Conservation (phyloP, 2,329 filamentous ascomycete genomes). For the Tothia fuscella region DNA sequence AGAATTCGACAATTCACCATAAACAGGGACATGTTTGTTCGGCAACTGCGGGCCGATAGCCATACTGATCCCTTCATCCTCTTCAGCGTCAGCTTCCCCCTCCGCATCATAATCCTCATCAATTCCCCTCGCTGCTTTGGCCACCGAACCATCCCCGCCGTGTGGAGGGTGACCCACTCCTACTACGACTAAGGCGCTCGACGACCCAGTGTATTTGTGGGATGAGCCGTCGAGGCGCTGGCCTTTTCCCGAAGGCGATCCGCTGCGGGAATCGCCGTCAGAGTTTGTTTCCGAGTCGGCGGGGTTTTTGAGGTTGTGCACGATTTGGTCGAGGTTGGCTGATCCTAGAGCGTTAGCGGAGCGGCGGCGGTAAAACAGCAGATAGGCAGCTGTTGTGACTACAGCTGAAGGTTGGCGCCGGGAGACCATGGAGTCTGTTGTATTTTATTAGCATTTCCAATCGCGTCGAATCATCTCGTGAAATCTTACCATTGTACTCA, state of each 20-base stretch:
- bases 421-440: slow-evolving; percentile 63
- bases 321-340: slow-evolving; percentile 57
- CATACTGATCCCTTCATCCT: background rate
- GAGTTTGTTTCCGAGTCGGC: slow-evolving; percentile 28
- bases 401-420: slow-evolving; percentile 48
- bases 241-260: slow-evolving; percentile 63
- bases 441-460: slow-evolving; percentile 24
- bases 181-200: slow-evolving; percentile 73
- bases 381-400: slow-evolving; percentile 69
- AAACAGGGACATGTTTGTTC: too few species aligned
- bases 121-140: background rate
- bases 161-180: slow-evolving; percentile 31
- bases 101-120: background rate
- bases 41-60: too few species aligned
- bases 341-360: slow-evolving; percentile 62
- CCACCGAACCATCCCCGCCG: slow-evolving; percentile 15
- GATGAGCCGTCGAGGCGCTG: slow-evolving; percentile 61
- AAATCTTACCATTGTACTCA: slow-evolving; percentile 76
- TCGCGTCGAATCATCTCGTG: too few species aligned
- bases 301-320: slow-evolving; percentile 49
- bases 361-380: slow-evolving; percentile 89
- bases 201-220: slow-evolving; percentile 81
- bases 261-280: slow-evolving; percentile 28
- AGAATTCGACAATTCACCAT: too few species aligned
- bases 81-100: background rate